Evolutionary conservation across 495 filamentous ascomycete species (phyloP).

Genomic region (Physcia stellaris): DNA sequence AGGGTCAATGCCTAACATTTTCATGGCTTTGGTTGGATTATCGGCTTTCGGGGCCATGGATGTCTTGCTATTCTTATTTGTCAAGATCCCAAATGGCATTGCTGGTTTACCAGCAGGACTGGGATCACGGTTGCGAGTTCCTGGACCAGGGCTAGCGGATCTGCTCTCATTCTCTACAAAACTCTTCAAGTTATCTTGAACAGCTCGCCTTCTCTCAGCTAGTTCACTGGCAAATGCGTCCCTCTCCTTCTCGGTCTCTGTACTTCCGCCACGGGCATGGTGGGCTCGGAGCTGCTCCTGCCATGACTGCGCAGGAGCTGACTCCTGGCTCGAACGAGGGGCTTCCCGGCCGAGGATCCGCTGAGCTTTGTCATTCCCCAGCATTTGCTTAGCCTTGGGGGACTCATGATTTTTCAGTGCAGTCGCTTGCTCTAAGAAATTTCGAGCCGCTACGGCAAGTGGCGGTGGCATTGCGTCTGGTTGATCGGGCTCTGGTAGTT

Average conservation of each 20-base stretch:
- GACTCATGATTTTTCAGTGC: conserved; percentile 18
- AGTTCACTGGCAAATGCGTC: conserved; percentile 74
- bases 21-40: conserved; percentile 48
- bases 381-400: conserved; percentile 15
- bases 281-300: conserved; percentile 16
- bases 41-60: conserved; percentile 36
- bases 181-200: conserved; percentile 68
- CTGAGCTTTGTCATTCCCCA: conserved; percentile 15
- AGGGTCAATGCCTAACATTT: conserved; percentile 50
- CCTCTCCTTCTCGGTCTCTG: conserved; percentile 48
- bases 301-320: conserved; percentile 6
- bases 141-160: conserved; percentile 34
- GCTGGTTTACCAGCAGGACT: conserved; percentile 27
- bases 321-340: conserved; percentile 8
- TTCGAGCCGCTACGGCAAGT: conserved; percentile 17
- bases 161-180: conserved; percentile 54
- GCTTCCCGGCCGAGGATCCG: conserved; percentile 15
- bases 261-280: conserved; percentile 41
- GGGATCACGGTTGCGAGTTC: conserved; percentile 32
- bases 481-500: conserved; percentile 2
- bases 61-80: conserved; percentile 50
- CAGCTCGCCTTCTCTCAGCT: conserved; percentile 57
- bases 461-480: conserved; percentile 7
- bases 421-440: conserved; percentile 21
- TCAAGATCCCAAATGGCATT: conserved; percentile 55